phyloP scores from a whole-genome alignment of 192 early-diverging fungal species.

The Rhizophagus clarus region DNA sequence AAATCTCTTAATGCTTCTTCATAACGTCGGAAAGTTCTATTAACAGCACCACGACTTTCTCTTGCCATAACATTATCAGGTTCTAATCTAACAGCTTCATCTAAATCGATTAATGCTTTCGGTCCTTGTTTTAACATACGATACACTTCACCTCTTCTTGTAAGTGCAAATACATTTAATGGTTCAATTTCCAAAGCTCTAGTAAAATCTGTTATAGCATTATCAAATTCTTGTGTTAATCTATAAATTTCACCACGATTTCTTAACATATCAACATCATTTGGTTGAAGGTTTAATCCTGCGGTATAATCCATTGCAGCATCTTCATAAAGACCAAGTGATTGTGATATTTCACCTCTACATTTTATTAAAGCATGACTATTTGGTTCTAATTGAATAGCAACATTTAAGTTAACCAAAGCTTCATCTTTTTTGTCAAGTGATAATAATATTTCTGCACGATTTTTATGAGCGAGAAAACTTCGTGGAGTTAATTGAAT shows the following conservation, averaged over 20 bases:
- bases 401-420: neutral
- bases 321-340: neutral
- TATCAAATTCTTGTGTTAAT: neutral
- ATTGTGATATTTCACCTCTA: conserved; percentile 1
- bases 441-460: neutral
- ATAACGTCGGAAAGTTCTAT: conserved; percentile 21
- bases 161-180: neutral
- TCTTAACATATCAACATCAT: neutral
- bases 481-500: neutral
- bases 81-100: conserved; percentile 13
- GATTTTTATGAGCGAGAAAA: neutral
- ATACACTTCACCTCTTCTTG: conserved; percentile 15
- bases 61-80: conserved; percentile 19
- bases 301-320: conserved; percentile 4
- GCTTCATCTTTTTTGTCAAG: conserved; percentile 7
- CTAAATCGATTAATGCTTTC: conserved; percentile 20
- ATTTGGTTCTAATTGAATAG: conserved; percentile 5
- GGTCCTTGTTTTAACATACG: neutral
- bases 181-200: conserved; percentile 14
- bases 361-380: neutral
- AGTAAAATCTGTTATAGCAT: conserved; percentile 24
- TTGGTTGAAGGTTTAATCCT: conserved; percentile 7
- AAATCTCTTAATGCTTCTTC: conserved; percentile 28
- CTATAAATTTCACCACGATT: conserved; percentile 19
- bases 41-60: conserved; percentile 16